Evolutionary conservation across 2,329 filamentous ascomycete genomes (phyloP).

Genomic region (Colletotrichum acutatum): DNA sequence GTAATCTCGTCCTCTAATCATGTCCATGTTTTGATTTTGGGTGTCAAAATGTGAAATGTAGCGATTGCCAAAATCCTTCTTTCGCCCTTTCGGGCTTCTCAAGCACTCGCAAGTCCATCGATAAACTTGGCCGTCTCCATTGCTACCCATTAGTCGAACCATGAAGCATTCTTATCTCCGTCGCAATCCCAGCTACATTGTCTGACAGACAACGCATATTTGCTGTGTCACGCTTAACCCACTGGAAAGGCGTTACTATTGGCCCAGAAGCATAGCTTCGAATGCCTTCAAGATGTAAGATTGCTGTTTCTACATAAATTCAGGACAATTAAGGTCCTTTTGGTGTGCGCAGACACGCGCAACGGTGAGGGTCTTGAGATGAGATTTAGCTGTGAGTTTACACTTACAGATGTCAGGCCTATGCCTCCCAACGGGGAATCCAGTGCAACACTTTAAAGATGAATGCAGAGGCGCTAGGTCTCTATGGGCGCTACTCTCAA

Average conservation of each 20-base stretch:
- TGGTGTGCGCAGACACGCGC: background rate
- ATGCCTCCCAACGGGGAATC: background rate
- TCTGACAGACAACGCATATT: background rate
- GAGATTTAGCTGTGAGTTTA: no score
- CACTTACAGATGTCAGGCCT: background rate
- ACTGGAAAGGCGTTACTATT: background rate
- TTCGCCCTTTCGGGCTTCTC: background rate
- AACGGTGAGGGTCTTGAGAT: background rate
- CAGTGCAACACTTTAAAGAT: background rate
- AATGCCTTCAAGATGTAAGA: background rate
- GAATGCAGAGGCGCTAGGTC: background rate
- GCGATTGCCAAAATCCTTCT: rapidly evolving
- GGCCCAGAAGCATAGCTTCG: background rate
- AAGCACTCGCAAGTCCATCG: background rate
- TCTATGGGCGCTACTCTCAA: background rate
- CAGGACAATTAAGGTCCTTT: background rate
- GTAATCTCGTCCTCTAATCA: no score
- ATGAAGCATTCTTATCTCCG: background rate
- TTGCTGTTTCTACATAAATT: background rate
- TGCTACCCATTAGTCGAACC: background rate
- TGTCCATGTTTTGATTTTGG: no score
- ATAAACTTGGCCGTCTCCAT: background rate
- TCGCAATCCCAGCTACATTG: background rate
- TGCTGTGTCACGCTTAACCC: background rate
- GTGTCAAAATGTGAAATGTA: no score